Evolutionary conservation across 768 basidiomycete species (phyloP), one percentile per base, ranked within the genome.

Genomic region (Termitomyces heimii): DNA sequence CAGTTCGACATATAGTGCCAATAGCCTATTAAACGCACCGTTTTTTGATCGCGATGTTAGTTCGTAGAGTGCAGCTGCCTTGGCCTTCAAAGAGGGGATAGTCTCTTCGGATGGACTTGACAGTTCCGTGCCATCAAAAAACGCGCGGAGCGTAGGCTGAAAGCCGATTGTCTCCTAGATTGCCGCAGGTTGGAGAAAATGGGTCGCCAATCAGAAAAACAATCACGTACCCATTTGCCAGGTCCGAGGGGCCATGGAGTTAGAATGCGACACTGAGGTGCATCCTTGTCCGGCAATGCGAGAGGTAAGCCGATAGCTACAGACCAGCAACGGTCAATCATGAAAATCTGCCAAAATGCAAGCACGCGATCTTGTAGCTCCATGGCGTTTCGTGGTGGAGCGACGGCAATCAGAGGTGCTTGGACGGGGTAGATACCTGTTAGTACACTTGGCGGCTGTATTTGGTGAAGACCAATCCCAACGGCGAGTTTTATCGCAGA

Each of bases 301-400:
- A 78, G 73, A 10, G 81, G 81, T 29, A 83, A 71, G 3, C 80
- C 82, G 60, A 77, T 79, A 2, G 76, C 78, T 6, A 80, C 77
- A 16, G 82, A 76, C 82, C 83, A 85, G 31, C 78, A 78, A 28
- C 83, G 75, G 61, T 85, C 83, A n/a, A 84, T 75, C 67, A 78
- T 77, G 62, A 82, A 84, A 20, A 83, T 75, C 67, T 84, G 81
- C 84, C 84, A 85, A 66, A 85, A 84, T 8, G 79, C 75, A 5
- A 77, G 70, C 22, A 83, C 72, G 31, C 78, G 73, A 57, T 85
- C 80, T 32, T 71, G 66, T 52, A 78, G 68, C 62, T 81, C 79
- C 31, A 67, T 65, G 24, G 68, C 65, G 63, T 81, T 76, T 18
- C 66, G 65, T 1, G 77, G 73, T 4, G 72, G 68, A 26, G 68